Evolutionary conservation across 352 stramenopile species (phyloP), one percentile per base, ranked within the genome.

Genomic region (Phytopythium sindhum): DNA sequence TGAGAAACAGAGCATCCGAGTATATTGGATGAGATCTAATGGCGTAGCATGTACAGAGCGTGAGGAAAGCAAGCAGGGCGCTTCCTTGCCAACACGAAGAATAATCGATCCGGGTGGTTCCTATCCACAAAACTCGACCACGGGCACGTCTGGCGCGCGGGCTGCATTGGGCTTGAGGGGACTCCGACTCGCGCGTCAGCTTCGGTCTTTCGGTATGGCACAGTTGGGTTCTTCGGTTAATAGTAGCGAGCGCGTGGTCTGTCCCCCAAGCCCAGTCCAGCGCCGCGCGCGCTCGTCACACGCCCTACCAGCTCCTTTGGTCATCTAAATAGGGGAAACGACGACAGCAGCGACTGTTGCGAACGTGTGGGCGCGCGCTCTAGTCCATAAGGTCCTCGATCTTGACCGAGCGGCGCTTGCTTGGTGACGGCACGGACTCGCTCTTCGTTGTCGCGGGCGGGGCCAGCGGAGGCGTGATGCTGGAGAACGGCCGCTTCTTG

Each of bases 401-500:
- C 56, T 75, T 68, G 42, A 89, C 68, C 26, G 64, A 62, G 28
- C 77, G 80, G 52, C 78, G 77, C 64, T 91, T 88, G 29, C 63
- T 62, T n/a, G 74, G 68, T 24, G 66, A 65, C 17, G 60, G 31
- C 5, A 37, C 33, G 19, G 57, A 63, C 58, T 62, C 54, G 28
- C 33, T 35, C 6, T 44, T 19, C 8, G 50, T 35, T 69, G 23
- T 12, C 56, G 51, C 41, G 61, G 68, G 11, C 12, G 53, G n/a
- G 0, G n/a, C 21, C 5, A 29, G 0, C 31, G 51, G 9, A 19
- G 45, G 56, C 57, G 45, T 57, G 0, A 76, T 50, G 31, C 65
- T 72, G 19, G 71, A 67, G 17, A 88, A 75, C 24, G 74, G 73
- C 14, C 83, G 78, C 69, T 90, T 91, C 75, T 86, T 89, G 52